A percentile compares a stretch with the other conserved stretches of the same genome.
These are phyloP conservation scores for Pseudozyma thailandica DNA, from an alignment of 1,284 basidiomycete genomes.

Conservation along the genomic window DNA sequence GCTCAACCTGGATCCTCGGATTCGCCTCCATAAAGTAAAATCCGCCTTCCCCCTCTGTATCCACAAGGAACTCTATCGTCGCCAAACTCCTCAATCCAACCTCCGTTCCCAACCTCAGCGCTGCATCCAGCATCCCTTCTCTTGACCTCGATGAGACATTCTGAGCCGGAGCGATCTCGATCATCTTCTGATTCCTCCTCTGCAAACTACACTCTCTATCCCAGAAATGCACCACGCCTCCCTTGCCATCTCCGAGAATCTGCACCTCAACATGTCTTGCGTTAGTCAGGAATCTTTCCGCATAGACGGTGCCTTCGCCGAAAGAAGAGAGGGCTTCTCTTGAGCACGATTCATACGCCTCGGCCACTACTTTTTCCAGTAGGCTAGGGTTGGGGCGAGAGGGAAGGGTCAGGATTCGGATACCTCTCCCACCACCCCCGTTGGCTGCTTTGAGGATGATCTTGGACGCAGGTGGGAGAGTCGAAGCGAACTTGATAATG, in stretches of 20 bases:
- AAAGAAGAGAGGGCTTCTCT: slow-evolving; percentile 36
- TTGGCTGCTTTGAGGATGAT: slow-evolving; percentile 49
- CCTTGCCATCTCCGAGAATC: slow-evolving; percentile 39
- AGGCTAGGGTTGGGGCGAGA: background rate
- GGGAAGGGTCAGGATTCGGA: slow-evolving; percentile 26
- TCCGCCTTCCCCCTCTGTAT: background rate
- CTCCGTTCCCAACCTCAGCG: slow-evolving; percentile 10
- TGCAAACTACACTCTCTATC: slow-evolving; percentile 51
- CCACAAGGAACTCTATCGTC: slow-evolving; percentile 50
- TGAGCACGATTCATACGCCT: slow-evolving; percentile 31
- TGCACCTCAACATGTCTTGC: slow-evolving; percentile 52
- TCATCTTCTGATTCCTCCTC: slow-evolving; percentile 45
- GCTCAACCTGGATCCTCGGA: slow-evolving; percentile 53
- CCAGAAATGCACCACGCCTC: slow-evolving; percentile 35
- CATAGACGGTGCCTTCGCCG: slow-evolving; percentile 37
- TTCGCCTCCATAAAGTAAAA: slow-evolving; percentile 55
- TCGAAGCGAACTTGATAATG: slow-evolving; percentile 20
- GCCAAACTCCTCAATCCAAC: slow-evolving; percentile 26
- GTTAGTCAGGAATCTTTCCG: slow-evolving; percentile 35
- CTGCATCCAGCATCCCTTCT: slow-evolving; percentile 14
- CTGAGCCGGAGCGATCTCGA: slow-evolving; percentile 47
- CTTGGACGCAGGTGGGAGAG: background rate
- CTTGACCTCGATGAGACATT: slow-evolving; percentile 2
- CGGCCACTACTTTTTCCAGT: background rate
- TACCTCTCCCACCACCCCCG: slow-evolving; percentile 48